phyloP scores from a whole-genome alignment of 495 filamentous ascomycete species.

The Penicillium manginii region DNA sequence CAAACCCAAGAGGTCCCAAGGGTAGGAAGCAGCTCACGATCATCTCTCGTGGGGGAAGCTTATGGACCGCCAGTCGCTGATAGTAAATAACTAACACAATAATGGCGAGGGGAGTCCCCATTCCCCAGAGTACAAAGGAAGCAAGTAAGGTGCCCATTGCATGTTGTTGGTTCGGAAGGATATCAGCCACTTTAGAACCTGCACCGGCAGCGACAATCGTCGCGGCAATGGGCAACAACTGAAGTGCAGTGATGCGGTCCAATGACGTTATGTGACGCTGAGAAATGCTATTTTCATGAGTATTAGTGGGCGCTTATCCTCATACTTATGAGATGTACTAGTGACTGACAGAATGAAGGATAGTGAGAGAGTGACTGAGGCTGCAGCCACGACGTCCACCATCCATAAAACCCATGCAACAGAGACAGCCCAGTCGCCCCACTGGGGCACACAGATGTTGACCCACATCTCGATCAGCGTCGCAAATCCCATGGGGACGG shows the following conservation, averaged over 20 bases:
- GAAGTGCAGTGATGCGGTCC: slow-evolving; percentile 48
- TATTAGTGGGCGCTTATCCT: background rate
- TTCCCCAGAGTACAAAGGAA: slow-evolving; percentile 51
- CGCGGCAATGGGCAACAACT: slow-evolving; percentile 50
- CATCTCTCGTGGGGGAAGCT: slow-evolving; percentile 47
- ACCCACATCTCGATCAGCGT: slow-evolving; percentile 55
- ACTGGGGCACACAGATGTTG: slow-evolving; percentile 46
- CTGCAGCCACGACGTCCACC: slow-evolving; percentile 44
- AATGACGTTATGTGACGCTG: slow-evolving; percentile 43
- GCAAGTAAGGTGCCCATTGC: slow-evolving; percentile 45
- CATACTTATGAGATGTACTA: too few relatives aligned
- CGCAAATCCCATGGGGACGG: slow-evolving; percentile 53
- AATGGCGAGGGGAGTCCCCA: slow-evolving; percentile 46
- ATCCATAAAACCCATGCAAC: slow-evolving; percentile 52
- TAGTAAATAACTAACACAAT: slow-evolving; percentile 52
- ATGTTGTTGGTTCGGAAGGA: slow-evolving; percentile 27
- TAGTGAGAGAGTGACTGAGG: slow-evolving; percentile 41
- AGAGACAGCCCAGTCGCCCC: slow-evolving; percentile 39
- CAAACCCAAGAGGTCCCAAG: slow-evolving; percentile 50
- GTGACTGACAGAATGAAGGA: slow-evolving; percentile 46
- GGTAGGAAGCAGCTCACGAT: slow-evolving; percentile 53
- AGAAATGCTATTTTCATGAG: slow-evolving; percentile 29
- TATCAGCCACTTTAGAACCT: slow-evolving; percentile 43
- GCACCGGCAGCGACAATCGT: slow-evolving; percentile 50
- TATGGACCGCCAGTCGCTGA: slow-evolving; percentile 48